phyloP scores from a whole-genome alignment of 495 filamentous ascomycete genomes.

The Aspergillus diversus region DNA sequence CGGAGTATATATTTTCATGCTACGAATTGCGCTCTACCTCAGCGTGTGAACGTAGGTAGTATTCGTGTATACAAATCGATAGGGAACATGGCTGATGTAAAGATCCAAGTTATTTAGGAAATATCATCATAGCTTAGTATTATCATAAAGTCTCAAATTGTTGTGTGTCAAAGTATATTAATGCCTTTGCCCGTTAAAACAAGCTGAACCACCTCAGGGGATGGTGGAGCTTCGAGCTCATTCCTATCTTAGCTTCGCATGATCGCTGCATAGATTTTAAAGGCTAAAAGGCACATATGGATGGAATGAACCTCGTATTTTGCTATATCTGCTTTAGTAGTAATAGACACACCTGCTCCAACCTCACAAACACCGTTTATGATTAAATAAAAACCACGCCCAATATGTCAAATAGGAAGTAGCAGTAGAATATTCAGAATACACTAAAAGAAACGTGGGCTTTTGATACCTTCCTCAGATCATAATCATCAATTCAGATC shows the following conservation, averaged over 20 bases:
- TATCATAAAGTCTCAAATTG: too few relatives aligned
- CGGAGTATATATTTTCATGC: too few relatives aligned
- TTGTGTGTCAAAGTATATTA: too few relatives aligned
- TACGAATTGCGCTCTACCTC: too few relatives aligned
- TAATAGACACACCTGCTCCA: constrained; percentile 27
- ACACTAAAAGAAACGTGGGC: constrained; percentile 20
- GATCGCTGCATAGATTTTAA: not conserved
- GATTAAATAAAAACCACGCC: constrained; percentile 18
- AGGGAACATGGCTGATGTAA: too few relatives aligned
- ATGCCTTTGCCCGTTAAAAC: too few relatives aligned
- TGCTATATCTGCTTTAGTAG: constrained; percentile 1
- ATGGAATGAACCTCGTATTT: not conserved
- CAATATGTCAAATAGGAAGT: constrained; percentile 16
- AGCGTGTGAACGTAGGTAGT: too few relatives aligned
- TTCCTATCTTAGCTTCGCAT: not conserved
- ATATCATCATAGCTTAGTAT: too few relatives aligned
- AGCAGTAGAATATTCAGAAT: constrained; percentile 20
- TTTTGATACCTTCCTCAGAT: constrained; percentile 54
- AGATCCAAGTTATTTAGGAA: too few relatives aligned
- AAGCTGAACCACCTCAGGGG: too few relatives aligned
- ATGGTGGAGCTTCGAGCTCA: not conserved
- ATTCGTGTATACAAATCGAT: too few relatives aligned
- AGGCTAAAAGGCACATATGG: not conserved
- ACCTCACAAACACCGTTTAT: constrained; percentile 23
- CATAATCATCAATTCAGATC: constrained; percentile 82